Evolutionary conservation across 495 filamentous ascomycete species (phyloP).

Genomic region (Penicillium canescens): DNA sequence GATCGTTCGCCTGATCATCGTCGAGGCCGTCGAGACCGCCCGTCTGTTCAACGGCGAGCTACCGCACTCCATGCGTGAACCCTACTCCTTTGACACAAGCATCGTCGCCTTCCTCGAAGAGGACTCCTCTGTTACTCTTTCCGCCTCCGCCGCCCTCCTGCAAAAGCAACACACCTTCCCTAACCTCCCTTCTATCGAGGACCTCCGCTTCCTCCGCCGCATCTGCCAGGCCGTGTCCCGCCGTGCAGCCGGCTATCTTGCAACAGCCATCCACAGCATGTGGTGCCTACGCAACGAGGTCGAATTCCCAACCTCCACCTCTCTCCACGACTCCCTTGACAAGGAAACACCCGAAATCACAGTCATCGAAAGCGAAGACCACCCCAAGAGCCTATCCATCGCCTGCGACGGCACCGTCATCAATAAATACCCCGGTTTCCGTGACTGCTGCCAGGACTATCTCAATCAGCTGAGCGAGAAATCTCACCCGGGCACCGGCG

Average conservation of each 20-base stretch:
- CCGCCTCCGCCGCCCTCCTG: constrained; percentile 47
- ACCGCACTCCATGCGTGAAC: constrained; percentile 58
- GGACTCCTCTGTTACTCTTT: constrained; percentile 48
- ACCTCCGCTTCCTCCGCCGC: constrained; percentile 56
- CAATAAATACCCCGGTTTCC: constrained; percentile 60
- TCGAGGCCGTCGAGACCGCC: constrained; percentile 61
- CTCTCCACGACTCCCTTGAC: constrained; percentile 22
- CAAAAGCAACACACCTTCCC: constrained; percentile 52
- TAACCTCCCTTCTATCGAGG: constrained; percentile 44
- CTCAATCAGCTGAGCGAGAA: constrained; percentile 46
- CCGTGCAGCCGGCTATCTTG: constrained; percentile 63
- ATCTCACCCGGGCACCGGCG: constrained; percentile 20
- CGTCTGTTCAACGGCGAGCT: constrained; percentile 54
- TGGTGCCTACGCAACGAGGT: constrained; percentile 55
- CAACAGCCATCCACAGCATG: constrained; percentile 64
- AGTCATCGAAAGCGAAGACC: constrained; percentile 37
- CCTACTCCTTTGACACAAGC: constrained; percentile 70
- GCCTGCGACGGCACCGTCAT: constrained; percentile 62
- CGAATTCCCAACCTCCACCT: constrained; percentile 32
- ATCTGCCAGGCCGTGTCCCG: constrained; percentile 55
- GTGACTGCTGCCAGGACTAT: constrained; percentile 49
- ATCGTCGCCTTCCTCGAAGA: constrained; percentile 59
- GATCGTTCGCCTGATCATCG: constrained; percentile 72
- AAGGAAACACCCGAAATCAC: constrained; percentile 44
- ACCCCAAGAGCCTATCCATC: constrained; percentile 41